phyloP scores from a whole-genome alignment of 164 flowering plant species.

The Stephania japonica region DNA sequence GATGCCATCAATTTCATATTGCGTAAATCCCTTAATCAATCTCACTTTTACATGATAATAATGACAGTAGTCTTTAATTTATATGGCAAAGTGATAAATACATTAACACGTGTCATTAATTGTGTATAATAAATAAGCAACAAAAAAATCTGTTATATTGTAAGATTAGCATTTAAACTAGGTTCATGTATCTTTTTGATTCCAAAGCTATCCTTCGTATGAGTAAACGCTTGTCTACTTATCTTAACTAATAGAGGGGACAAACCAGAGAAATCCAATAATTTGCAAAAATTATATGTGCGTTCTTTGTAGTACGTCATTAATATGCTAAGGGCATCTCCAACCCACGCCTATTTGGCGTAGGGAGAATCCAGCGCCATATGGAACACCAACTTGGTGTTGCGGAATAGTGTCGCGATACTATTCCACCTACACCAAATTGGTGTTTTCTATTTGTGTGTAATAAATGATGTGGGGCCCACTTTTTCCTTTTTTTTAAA shows the following conservation, averaged over 20 bases:
- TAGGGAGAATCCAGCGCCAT: too few species aligned
- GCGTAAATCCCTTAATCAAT: too few species aligned
- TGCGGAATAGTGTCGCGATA: too few species aligned
- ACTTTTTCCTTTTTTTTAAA: too few species aligned
- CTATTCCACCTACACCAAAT: too few species aligned
- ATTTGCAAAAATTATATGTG: neutral
- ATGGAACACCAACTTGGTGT: too few species aligned
- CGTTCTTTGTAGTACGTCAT: neutral
- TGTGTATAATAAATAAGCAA: neutral
- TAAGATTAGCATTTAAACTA: neutral
- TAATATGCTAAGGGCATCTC: neutral
- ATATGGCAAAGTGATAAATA: neutral
- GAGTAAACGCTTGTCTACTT: neutral
- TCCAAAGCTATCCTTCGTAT: neutral
- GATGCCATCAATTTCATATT: too few species aligned
- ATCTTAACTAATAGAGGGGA: neutral
- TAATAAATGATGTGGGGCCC: too few species aligned
- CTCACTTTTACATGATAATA: too few species aligned
- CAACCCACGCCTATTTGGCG: too few species aligned
- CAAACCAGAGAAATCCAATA: neutral
- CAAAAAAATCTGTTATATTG: neutral
- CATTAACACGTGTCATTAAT: neutral
- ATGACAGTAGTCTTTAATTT: too few species aligned
- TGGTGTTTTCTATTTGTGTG: too few species aligned
- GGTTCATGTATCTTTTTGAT: neutral